Percentiles rank a stretch among this genome's conserved stretches.
These are phyloP conservation scores for Plenodomus biglobosus DNA, from an alignment of 2,329 filamentous ascomycete genomes.

Conservation along the genomic window DNA sequence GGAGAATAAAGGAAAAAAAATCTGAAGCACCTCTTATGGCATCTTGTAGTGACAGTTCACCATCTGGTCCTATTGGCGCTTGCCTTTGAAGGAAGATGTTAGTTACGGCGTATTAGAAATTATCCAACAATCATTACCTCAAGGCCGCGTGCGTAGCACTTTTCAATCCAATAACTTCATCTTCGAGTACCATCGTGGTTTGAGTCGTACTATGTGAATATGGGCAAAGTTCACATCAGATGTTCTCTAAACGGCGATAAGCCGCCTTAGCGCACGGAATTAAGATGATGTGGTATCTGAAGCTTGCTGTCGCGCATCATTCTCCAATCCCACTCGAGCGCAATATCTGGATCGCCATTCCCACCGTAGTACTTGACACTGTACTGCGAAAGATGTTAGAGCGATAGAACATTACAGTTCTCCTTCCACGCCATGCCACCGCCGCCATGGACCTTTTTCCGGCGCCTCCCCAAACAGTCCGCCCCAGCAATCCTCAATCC, in stretches of 20 bases:
- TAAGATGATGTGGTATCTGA: no score
- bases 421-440: slow-evolving; percentile 16
- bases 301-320: not conserved
- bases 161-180: slow-evolving; percentile 25
- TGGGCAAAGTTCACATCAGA: slow-evolving; percentile 8
- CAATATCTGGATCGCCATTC: not conserved
- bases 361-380: not conserved
- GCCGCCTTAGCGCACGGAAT: slow-evolving; percentile 19
- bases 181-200: slow-evolving; percentile 15
- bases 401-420: slow-evolving; percentile 14
- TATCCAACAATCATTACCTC: slow-evolving; percentile 17
- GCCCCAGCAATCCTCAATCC: slow-evolving; percentile 3
- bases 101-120: not conserved
- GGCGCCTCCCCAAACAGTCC: slow-evolving; percentile 10
- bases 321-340: not conserved
- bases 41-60: slow-evolving; percentile 27
- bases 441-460: slow-evolving; percentile 20
- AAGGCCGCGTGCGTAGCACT: slow-evolving; percentile 13
- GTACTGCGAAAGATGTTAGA: slow-evolving; percentile 9
- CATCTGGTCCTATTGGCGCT: slow-evolving; percentile 35
- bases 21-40: slow-evolving; percentile 43
- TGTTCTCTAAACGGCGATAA: slow-evolving; percentile 18
- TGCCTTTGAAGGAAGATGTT: slow-evolving; percentile 22
- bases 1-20: slow-evolving; percentile 1
- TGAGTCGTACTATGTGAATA: not conserved